Evolutionary conservation across 2,329 filamentous ascomycete genomes (phyloP).

Genomic region (Aspergillus transmontanensis): DNA sequence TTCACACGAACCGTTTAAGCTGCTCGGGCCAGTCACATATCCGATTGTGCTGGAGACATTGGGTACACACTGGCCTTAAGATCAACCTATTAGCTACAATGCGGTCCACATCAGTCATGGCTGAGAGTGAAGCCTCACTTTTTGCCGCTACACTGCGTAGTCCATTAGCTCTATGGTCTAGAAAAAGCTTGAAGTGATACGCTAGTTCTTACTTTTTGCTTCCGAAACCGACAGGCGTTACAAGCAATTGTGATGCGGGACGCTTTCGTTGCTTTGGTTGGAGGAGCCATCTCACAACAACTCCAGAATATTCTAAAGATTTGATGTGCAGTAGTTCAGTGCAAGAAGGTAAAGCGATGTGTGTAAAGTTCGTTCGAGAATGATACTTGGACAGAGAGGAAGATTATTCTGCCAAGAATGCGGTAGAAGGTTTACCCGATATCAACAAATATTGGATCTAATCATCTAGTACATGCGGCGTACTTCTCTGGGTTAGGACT

Average conservation of each 20-base stretch:
- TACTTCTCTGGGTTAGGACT: too few relatives aligned
- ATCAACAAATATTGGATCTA: too few relatives aligned
- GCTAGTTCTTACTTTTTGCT: conserved; percentile 32
- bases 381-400: too few relatives aligned
- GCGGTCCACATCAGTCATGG: background rate
- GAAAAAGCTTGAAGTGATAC: too few relatives aligned
- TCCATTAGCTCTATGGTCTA: background rate
- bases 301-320: too few relatives aligned
- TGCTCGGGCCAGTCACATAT: conserved; percentile 43
- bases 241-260: conserved; percentile 45
- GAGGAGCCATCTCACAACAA: conserved; percentile 1
- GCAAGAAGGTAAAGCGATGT: too few relatives aligned
- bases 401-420: too few relatives aligned
- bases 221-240: conserved; percentile 44
- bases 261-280: conserved; percentile 26
- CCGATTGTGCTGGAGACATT: conserved; percentile 37
- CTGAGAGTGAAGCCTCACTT: conserved; percentile 30
- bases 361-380: too few relatives aligned
- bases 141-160: conserved; percentile 41
- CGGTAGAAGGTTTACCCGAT: too few relatives aligned
- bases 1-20: conserved; percentile 35
- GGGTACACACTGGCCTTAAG: conserved; percentile 37
- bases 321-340: background rate
- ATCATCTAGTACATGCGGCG: too few relatives aligned
- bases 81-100: background rate